Evolutionary conservation across 2,329 filamentous ascomycete species (phyloP).

Genomic region (Aspergillus arachidicola): DNA sequence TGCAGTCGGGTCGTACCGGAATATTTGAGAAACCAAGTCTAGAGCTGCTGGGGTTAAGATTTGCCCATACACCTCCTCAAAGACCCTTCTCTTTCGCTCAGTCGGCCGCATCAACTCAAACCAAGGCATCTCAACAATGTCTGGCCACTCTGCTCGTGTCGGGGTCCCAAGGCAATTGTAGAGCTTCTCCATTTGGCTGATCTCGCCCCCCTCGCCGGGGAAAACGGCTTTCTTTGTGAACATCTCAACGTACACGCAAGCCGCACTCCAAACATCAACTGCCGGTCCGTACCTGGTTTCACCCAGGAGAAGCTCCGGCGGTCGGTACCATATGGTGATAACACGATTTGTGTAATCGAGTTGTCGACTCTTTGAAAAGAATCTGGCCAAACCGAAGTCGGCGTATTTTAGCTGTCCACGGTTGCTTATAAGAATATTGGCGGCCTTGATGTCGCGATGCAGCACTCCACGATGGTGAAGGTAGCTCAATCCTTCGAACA

Average conservation of each 20-base stretch:
- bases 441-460: conserved; percentile 97
- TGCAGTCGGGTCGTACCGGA: conserved; percentile 82
- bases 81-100: conserved; percentile 71
- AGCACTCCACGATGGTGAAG: conserved; percentile 90
- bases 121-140: conserved; percentile 92
- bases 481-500: conserved; percentile 93
- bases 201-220: conserved; percentile 91
- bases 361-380: conserved; percentile 89
- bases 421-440: conserved; percentile 92
- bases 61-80: conserved; percentile 80
- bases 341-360: conserved; percentile 98
- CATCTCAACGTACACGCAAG: conserved; percentile 94
- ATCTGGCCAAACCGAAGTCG: conserved; percentile 93
- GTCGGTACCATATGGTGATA: conserved; percentile 97
- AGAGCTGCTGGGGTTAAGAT: conserved; percentile 78
- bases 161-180: conserved; percentile 90
- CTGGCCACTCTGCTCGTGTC: conserved; percentile 81
- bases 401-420: conserved; percentile 88
- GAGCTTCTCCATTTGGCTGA: conserved; percentile 96
- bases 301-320: conserved; percentile 84
- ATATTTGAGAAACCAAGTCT: conserved; percentile 80
- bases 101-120: conserved; percentile 86
- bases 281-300: conserved; percentile 89
- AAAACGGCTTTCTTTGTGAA: conserved; percentile 94
- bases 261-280: conserved; percentile 95